Evolutionary conservation across 768 basidiomycete genomes (phyloP).

Genomic region (Strobilomyces dryophilus): DNA sequence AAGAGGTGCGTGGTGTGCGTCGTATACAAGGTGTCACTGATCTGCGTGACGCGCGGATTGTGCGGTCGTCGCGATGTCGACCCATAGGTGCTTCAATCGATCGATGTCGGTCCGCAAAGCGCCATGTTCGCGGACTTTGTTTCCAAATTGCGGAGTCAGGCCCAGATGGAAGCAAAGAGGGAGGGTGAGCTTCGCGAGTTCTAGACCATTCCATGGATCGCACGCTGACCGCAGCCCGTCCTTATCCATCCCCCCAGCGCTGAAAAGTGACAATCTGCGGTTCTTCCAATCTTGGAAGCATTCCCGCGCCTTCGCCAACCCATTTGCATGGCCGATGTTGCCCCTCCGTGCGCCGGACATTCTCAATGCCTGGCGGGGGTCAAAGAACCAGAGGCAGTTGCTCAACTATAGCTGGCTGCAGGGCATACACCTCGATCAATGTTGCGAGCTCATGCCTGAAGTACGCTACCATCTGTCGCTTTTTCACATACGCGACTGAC

Average conservation of each 20-base stretch:
- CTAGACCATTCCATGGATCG: not conserved
- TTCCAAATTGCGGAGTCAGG: slow-evolving; percentile 19
- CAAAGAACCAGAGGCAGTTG: slow-evolving; percentile 22
- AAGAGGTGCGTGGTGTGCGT: slow-evolving; percentile 17
- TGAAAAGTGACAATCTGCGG: slow-evolving; percentile 19
- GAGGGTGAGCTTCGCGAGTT: slow-evolving; percentile 21
- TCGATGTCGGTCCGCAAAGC: slow-evolving; percentile 12
- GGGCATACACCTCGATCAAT: slow-evolving; percentile 27
- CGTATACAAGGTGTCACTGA: not conserved
- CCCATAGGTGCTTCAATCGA: slow-evolving; percentile 21
- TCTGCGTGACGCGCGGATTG: not conserved
- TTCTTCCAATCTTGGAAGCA: slow-evolving; percentile 33
- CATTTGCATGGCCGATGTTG: slow-evolving; percentile 33
- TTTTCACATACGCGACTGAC: not conserved
- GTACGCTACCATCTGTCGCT: slow-evolving; percentile 1
- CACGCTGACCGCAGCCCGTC: not conserved
- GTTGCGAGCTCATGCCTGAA: slow-evolving; percentile 18
- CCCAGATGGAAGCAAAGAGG: slow-evolving; percentile 22
- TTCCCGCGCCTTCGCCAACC: slow-evolving; percentile 30
- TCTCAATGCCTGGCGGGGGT: slow-evolving; percentile 24
- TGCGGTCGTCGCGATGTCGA: not conserved
- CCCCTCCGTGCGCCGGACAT: slow-evolving; percentile 24
- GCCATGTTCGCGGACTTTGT: slow-evolving; percentile 25
- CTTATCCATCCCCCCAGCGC: slow-evolving; percentile 5
- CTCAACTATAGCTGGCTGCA: slow-evolving; percentile 31